Evolutionary conservation across 805 yeast genomes (phyloP), one percentile per base, ranked within the genome.

Genomic region (Limtongia smithiae): DNA sequence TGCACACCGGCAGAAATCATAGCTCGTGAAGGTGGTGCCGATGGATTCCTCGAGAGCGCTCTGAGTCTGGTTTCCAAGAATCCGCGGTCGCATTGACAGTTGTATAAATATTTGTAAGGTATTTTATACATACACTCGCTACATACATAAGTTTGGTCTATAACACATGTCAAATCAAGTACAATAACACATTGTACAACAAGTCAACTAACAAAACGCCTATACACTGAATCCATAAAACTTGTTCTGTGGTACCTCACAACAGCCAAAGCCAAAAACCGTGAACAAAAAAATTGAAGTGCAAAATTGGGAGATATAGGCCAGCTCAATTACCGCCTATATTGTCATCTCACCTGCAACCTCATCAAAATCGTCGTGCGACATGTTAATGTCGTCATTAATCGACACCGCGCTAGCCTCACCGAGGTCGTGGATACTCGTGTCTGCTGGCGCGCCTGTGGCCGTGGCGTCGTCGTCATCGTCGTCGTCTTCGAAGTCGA

Each of bases 401-500:
- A n/a, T n/a, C n/a, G n/a, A n/a, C n/a, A n/a, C n/a, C n/a, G n/a
- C 37, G 24, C 32, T 41, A 11, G 21, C 38, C 20, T 24, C 43
- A 21, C 22, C 41, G 3, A 36, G 33, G 32, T 40, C 54, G 12
- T 48, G 28, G 15, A 38, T 17, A 6, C 31, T 37, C 15, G 49
- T 40, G 34, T 43, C 51, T 3, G 55, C 33, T 9, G 41, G 37
- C 30, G 36, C 36, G 4, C 48, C 54, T 12, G 50, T 41, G 5
- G 51, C 54, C 12, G 50, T 41, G 5, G 51, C 54, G 8, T 50
- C 28, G 12, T 44, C 45, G 27, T 72, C 77, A 31, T 81, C 90
- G 37, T 85, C 95, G 18, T 89, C 96, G 65, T 91, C 97, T 68
- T 91, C 97, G 64, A 91, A 91, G 68, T 91, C 97, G 36, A 91